Evolutionary conservation across 495 filamentous ascomycete species (phyloP).

Genomic region (Aspergillus leporis): DNA sequence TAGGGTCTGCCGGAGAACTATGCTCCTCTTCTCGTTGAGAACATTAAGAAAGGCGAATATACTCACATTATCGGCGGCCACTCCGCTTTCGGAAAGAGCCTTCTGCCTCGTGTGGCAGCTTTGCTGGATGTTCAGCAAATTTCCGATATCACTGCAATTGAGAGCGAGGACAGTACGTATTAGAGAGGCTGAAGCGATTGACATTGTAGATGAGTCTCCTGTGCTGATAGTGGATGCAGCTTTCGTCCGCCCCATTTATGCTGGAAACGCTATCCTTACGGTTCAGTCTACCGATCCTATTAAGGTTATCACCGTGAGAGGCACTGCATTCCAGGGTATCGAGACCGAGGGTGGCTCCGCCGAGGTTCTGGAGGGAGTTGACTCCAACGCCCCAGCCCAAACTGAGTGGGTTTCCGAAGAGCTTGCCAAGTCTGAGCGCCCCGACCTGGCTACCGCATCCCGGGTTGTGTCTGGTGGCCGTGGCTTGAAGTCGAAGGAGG

Average conservation of each 20-base stretch:
- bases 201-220: constrained; percentile 4
- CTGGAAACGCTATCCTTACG: constrained; percentile 96
- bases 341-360: constrained; percentile 53
- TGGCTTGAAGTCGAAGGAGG: constrained; percentile 94
- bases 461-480: constrained; percentile 93
- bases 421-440: constrained; percentile 87
- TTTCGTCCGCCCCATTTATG: constrained; percentile 96
- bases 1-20: constrained; percentile 93
- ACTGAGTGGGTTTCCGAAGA: constrained; percentile 95
- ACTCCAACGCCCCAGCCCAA: constrained; percentile 62
- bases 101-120: constrained; percentile 94
- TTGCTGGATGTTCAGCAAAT: constrained; percentile 90
- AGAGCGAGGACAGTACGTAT: constrained; percentile 78
- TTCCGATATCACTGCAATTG: constrained; percentile 83
- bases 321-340: constrained; percentile 74
- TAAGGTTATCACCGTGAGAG: constrained; percentile 90
- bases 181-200: neutral
- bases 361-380: constrained; percentile 45
- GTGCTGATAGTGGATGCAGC: constrained; percentile 43
- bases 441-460: constrained; percentile 86
- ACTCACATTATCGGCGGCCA: constrained; percentile 89
- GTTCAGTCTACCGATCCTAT: constrained; percentile 83
- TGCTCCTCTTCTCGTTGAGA: constrained; percentile 89
- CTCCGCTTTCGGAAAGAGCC: constrained; percentile 95
- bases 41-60: constrained; percentile 89